Evolutionary conservation across 148 eudicot genomes (phyloP), one percentile per base, ranked within the genome.

Genomic region (Polygonum aviculare): DNA sequence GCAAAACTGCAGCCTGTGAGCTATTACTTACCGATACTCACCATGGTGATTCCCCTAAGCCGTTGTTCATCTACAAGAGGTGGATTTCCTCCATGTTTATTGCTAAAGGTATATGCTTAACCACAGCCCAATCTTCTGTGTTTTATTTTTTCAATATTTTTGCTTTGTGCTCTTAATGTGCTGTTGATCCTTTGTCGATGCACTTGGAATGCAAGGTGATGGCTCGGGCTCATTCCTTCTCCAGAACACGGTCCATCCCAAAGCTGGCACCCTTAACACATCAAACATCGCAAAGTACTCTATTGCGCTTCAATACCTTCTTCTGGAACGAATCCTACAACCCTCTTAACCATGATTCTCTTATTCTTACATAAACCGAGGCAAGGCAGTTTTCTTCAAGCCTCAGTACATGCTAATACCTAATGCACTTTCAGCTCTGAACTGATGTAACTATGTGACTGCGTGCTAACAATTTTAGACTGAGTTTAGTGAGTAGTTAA

Each of bases 11-110:
- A 76, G 78, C 84, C 35, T 94, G 97, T 85, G 80, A 83, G 73
- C 90, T 94, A 74, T 73, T 94, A 78, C 86, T 94, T 75, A 89
- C 97, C 52, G 97, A 94, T 81, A 90, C 94, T 9, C 92, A 94
- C 82, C 90, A 84, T 76, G 94, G 96, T 14, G 92, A 92, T 63
- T 78, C 91, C 44, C 91, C 97, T 1, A 84, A 87, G 79, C 85
- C 85, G 79, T 80, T 86, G 35, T 92, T 85, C 82, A 82, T 94
- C 73, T 94, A 92, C 83, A 94, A 86, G 80, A 86, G 96, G 84
- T 94, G 97, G 98, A 77, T 90, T 72, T 86, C 92, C 6, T 88
- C 91, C 69, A 77, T 89, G 36, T 94, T 85, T 83, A 88, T 85
- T 45, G 79, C 89, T 59, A 84, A 84, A 92, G 87, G 97, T 92